phyloP scores from a whole-genome alignment of 768 basidiomycete species.

The Lepiota venenata region DNA sequence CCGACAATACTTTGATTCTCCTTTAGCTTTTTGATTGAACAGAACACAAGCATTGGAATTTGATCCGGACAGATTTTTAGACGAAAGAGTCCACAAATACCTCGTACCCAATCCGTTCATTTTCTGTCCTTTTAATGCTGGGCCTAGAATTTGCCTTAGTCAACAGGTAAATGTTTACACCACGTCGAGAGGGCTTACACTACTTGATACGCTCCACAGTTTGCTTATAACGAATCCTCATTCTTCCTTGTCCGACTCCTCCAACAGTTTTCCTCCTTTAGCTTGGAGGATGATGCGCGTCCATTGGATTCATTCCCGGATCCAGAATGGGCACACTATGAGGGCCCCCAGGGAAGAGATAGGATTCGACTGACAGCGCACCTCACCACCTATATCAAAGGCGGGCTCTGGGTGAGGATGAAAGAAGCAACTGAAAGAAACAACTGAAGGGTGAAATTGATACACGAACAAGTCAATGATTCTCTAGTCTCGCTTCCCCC shows the following conservation, averaged over 20 bases:
- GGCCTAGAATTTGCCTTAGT: slow-evolving; percentile 60
- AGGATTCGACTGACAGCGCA: slow-evolving; percentile 34
- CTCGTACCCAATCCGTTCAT: slow-evolving; percentile 61
- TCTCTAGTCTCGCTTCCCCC: no score
- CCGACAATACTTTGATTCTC: not conserved
- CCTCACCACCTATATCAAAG: slow-evolving; percentile 40
- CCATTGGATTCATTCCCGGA: slow-evolving; percentile 25
- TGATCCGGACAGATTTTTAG: slow-evolving; percentile 66
- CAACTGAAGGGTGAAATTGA: not conserved
- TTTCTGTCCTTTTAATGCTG: slow-evolving; percentile 67
- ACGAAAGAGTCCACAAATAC: slow-evolving; percentile 50
- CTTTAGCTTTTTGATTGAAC: not conserved
- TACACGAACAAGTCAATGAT: no score
- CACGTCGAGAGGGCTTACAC: slow-evolving; percentile 1
- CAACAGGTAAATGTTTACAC: slow-evolving; percentile 21
- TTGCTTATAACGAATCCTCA: slow-evolving; percentile 54
- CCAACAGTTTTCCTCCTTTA: slow-evolving; percentile 43
- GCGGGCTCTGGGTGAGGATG: slow-evolving; percentile 43
- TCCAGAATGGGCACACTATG: slow-evolving; percentile 21
- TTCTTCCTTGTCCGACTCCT: slow-evolving; percentile 51
- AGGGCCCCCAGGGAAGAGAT: slow-evolving; percentile 33
- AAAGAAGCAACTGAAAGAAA: slow-evolving; percentile 15
- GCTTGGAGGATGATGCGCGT: slow-evolving; percentile 34
- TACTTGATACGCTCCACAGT: slow-evolving; percentile 22
- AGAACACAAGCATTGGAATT: slow-evolving; percentile 41